Conservation (phyloP, 140 eudicot species). For the Artemisia princeps region DNA sequence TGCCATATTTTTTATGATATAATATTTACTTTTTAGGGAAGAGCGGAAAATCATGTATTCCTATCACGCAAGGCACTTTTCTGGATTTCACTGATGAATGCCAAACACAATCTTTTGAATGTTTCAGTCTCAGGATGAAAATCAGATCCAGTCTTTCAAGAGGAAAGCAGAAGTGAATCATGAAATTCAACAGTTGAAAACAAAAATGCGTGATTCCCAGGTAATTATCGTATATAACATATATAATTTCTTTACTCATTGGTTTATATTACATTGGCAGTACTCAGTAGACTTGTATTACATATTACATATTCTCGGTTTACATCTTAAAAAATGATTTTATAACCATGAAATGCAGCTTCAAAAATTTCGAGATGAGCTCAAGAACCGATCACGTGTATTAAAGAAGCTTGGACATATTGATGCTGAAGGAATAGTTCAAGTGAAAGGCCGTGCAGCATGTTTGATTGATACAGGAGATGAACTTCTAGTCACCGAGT, state of each 20-base stretch:
- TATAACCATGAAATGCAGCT: slow-evolving; percentile 43
- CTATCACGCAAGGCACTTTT: background rate
- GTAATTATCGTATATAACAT: slow-evolving; percentile 25
- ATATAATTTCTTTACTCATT: background rate
- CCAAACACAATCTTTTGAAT: slow-evolving; percentile 12
- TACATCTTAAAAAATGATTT: background rate
- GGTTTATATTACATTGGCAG: slow-evolving; percentile 2
- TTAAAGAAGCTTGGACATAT: slow-evolving; percentile 87
- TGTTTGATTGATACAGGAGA: slow-evolving; percentile 94
- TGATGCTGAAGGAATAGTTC: slow-evolving; percentile 83
- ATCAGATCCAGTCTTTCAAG: slow-evolving; percentile 66
- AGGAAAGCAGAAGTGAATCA: slow-evolving; percentile 93
- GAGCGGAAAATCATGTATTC: background rate
- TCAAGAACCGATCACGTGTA: slow-evolving; percentile 89
- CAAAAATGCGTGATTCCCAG: slow-evolving; percentile 98
- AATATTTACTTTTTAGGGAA: no score
- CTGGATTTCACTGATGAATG: background rate
- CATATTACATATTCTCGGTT: background rate
- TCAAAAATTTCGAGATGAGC: slow-evolving; percentile 95
- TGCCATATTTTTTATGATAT: background rate
- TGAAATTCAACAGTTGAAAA: slow-evolving; percentile 90
- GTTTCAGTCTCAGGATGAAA: slow-evolving; percentile 85
- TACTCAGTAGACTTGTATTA: slow-evolving; percentile 4
- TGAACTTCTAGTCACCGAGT: slow-evolving; percentile 89
- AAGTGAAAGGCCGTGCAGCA: slow-evolving; percentile 95